phyloP scores from a whole-genome alignment of 2,329 filamentous ascomycete species.

The Diaporthe helianthi region DNA sequence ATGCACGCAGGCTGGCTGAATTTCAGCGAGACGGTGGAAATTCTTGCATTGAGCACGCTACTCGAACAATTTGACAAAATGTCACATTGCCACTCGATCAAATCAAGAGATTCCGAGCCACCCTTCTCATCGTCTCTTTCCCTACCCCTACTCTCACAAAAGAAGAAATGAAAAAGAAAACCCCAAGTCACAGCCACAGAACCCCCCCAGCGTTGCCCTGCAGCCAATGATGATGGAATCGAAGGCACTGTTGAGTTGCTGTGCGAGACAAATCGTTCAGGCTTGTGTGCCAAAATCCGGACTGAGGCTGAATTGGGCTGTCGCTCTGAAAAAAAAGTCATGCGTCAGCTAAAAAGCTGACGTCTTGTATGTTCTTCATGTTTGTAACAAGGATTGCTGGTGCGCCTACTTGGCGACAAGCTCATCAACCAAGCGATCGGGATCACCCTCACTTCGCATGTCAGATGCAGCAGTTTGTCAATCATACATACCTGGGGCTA shows the following conservation, averaged over 20 bases:
- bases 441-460: constrained; percentile 8
- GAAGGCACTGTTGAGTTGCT: not conserved
- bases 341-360: not conserved
- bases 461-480: not conserved
- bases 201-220: not conserved
- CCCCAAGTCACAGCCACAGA: not conserved
- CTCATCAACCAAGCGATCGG: constrained; percentile 1
- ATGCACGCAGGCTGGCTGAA: not conserved
- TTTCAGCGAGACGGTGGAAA: not conserved
- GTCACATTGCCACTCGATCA: not conserved
- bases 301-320: not conserved
- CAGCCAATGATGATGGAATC: not conserved
- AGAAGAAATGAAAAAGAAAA: not conserved
- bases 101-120: not conserved
- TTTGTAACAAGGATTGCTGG: not conserved
- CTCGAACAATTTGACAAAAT: not conserved
- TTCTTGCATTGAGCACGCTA: not conserved
- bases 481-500: not conserved
- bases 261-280: not conserved
- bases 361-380: not conserved
- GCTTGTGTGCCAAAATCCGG: not conserved
- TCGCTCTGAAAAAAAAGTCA: too few relatives aligned
- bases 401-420: too few relatives aligned
- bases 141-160: not conserved
- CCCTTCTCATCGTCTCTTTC: not conserved